Evolutionary conservation across 208 protist species (phyloP), one percentile per base, ranked within the genome.

Genomic region (Crithidia brevicula): DNA sequence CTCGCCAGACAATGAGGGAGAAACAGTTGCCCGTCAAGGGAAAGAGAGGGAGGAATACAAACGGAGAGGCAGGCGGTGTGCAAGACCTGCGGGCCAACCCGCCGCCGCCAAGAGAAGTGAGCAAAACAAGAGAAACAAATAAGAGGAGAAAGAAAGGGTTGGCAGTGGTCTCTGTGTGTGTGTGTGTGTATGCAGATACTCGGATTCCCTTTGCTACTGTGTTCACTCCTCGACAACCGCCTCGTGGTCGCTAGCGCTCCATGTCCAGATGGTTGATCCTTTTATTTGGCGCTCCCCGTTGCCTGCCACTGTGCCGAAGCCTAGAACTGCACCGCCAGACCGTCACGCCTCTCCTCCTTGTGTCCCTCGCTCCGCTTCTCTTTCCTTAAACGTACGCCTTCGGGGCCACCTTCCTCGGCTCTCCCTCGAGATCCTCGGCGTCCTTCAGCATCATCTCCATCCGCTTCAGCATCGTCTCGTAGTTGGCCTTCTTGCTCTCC

Each of bases 401-500:
- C 1, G 86, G 83, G 25, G 58, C 66, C n/a, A 63, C 71, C 22
- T 18, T 61, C 42, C 78, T 82, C 9, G 84, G 85, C 11, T 88
- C 72, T 27, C 53, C 62, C 45, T 81, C 38, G 28, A 91, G 25
- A 3, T 72, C 81, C 73, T 91, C 72, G 20, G 88, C 84, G 64
- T 93, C 88, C 66, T 84, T 93, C 40, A 93, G 72, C 85, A 93
- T 93, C 73, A 78, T 59, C 66, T 89, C 77, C 85, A 93, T 89
- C 50, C 88, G 84, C 46, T 74, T 76, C 49, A 81, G 40, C 72
- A 86, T 79, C 34, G 36, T 49, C 31, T 71, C 34, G 49, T 76
- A 66, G 49, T 72, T 82, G 51, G 67, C 58, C 73, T 83, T 81
- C 54, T 79, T 82, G 54, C 54, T 53, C 11, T 81, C 74, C 22